Evolutionary conservation across 1,284 basidiomycete genomes (phyloP), one percentile per base, ranked within the genome.

Genomic region (Papiliotrema nemorosa): DNA sequence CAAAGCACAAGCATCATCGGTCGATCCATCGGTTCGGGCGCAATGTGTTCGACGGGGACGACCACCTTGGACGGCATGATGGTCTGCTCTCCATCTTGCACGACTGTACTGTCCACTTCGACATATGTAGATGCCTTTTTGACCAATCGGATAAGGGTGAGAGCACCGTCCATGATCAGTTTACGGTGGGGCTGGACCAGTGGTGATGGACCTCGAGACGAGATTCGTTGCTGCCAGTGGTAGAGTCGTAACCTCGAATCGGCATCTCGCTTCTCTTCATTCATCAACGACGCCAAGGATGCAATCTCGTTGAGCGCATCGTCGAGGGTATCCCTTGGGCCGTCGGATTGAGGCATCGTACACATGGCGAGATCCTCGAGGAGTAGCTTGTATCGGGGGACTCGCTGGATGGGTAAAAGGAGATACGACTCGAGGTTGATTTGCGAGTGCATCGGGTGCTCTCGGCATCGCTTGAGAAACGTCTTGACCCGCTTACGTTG

Each of bases 151-250:
- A 87, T 90, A 31, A 97, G 78, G 45, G 85, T 78, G 42, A 96
- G 74, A 20, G 82, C 78, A 14, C 92, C 92, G 64, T 93, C 90
- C 83, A 92, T 86, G 52, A 92, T 87, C 34, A 92, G 81, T 52
- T 83, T 89, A 80, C 94, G 84, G 77, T 99, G 96, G 14, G 94
- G 96, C 73, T 98, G 96, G 25, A 99, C 96, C 37, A 99, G 79
- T 10, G 96, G 93, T 53, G 90, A 93, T 3, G 91, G 89, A 71
- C 96, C 96, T 63, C 84, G 87, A 24, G 90, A 90, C 37, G 86
- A 81, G 64, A 98, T 96, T 60, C 90, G 81, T 45, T 85, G 74
- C 77, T 98, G 94, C 96, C 96, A 76, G 64, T 87, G 84, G 21
- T 93, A 87, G 26, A 97, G 81, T 63, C 89, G 88, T 33, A 85